Evolutionary conservation across 179 eudicot species (phyloP), one percentile per base, ranked within the genome.

Genomic region (Nepenthes alata): DNA sequence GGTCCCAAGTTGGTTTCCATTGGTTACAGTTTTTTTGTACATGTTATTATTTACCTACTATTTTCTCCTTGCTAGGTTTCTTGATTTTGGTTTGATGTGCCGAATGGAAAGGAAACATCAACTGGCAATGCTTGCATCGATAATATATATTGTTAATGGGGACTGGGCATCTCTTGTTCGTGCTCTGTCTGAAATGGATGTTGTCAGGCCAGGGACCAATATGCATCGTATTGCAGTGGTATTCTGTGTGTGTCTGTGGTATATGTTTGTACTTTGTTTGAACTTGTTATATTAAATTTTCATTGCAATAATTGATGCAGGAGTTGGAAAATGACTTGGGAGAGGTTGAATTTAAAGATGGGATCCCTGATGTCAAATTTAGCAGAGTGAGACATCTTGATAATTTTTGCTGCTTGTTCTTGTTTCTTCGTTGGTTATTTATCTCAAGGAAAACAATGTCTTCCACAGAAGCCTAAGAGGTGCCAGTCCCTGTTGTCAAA

Each of bases 71-170:
- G 62, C 62, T 64, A 91, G 98, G 79, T 85, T 93, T 77, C 81
- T 93, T 63, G 98, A 93, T 74, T 93, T 93, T 74, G 98, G 98
- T 38, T 78, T 93, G 73, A 73, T 93, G 73, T 93, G 98, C 66
- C 89, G 84, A 54, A 86, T 93, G 95, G 86, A 93, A 82, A 85
- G 83, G 78, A 93, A 83, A 74, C 98, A 93, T 78, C 96, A 86
- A 69, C 71, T 78, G 59, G 96, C 98, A 69, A 93, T 93, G 96
- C 96, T 93, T 68, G 93, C 90, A 58, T 74, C 95, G 58, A 86
- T 89, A 53, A 86, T 93, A 65, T 96, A 93, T 76, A 86, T 93
- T 69, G 96, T 89, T 48, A 85, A 93, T 87, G 96, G 95, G 25
- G 95, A 93, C 69, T 93, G 98, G 98, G 78, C 79, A 55, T 86